Percentiles rank a stretch among this genome's conserved stretches.
These are phyloP conservation scores for Beauveria medogensis DNA, from an alignment of 2,329 filamentous ascomycete genomes.

Conservation along the genomic window DNA sequence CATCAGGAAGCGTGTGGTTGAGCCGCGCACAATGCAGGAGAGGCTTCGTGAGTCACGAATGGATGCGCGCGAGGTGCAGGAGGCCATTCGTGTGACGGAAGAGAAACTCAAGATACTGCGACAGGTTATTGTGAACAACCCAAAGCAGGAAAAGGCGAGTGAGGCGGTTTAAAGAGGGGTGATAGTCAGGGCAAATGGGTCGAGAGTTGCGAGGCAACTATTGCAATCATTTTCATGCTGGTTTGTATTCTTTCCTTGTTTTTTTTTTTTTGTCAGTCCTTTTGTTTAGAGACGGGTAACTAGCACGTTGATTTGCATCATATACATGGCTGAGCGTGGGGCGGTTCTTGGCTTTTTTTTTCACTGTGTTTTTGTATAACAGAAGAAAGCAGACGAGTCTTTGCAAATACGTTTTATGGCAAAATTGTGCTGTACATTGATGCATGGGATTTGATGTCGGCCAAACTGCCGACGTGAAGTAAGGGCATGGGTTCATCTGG, in stretches of 20 bases:
- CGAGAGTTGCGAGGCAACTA: background rate
- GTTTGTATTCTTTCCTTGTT: conserved; percentile 3
- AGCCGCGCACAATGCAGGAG: conserved; percentile 52
- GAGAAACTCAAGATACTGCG: conserved; percentile 74
- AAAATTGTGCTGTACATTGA: background rate
- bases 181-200: background rate
- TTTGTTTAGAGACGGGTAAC: background rate
- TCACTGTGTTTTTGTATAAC: conserved; percentile 5
- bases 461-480: background rate
- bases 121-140: conserved; percentile 53
- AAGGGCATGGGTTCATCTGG: background rate
- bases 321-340: conserved; percentile 5
- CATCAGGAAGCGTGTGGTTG: conserved; percentile 38
- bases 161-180: background rate
- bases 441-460: background rate
- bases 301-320: background rate
- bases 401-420: background rate
- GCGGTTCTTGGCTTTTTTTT: background rate
- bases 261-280: background rate
- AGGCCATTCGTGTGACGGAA: conserved; percentile 80
- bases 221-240: background rate
- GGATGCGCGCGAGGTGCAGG: conserved; percentile 64
- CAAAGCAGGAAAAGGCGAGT: conserved; percentile 16
- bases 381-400: background rate
- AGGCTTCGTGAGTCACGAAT: conserved; percentile 52